Conservation (phyloP, 1,139 yeast species). For the Lodderomyces elongisporus region DNA sequence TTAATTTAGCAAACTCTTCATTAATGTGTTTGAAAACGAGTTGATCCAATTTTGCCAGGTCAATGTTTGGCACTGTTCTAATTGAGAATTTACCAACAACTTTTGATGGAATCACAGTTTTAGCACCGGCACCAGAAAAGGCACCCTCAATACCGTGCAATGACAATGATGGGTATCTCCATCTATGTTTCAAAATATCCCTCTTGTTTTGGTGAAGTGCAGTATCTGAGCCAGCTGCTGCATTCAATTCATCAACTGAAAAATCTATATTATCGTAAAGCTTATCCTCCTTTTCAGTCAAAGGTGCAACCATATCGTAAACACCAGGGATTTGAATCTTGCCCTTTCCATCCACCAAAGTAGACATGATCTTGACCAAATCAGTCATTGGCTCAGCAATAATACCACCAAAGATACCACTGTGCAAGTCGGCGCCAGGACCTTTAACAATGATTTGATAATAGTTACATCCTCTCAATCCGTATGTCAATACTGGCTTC, state of each 20-base stretch:
- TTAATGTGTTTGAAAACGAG: conserved; percentile 69
- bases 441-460: conserved; percentile 79
- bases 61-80: conserved; percentile 94
- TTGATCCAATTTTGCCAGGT: conserved; percentile 70
- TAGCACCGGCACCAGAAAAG: conserved; percentile 90
- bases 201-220: conserved; percentile 72
- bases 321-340: conserved; percentile 84
- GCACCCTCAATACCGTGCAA: conserved; percentile 98
- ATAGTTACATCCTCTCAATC: conserved; percentile 94
- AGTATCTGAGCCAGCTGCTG: conserved; percentile 84
- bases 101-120: conserved; percentile 95
- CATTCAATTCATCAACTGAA: conserved; percentile 76
- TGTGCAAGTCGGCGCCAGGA: conserved; percentile 95
- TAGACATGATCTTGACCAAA: conserved; percentile 66
- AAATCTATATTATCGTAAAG: conserved; percentile 85
- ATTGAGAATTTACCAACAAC: conserved; percentile 93
- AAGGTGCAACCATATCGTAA: conserved; percentile 90
- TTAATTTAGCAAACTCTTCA: conserved; percentile 57
- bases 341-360: conserved; percentile 77
- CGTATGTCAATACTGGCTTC: conserved; percentile 95
- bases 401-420: conserved; percentile 96
- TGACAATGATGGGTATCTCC: conserved; percentile 97
- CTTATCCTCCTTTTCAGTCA: conserved; percentile 71
- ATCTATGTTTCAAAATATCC: conserved; percentile 90
- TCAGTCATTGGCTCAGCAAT: conserved; percentile 98